These are phyloP conservation scores for Dinochytrium kinnereticum DNA, from an alignment of 371 early-diverging fungal species.

Conservation along the genomic window DNA sequence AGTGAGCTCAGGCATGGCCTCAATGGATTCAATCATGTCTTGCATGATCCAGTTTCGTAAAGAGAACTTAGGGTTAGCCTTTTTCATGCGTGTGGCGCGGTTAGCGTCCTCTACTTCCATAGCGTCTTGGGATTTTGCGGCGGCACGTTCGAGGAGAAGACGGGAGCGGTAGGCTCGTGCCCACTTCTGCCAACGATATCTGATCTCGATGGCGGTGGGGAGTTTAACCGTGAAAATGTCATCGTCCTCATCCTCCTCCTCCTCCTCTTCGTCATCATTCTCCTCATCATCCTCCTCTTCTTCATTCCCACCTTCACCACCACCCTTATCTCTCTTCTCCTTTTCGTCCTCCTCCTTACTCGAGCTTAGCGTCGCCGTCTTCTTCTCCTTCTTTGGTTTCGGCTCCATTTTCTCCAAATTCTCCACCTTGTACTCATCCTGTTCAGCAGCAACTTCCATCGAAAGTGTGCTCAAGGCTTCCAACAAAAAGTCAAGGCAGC, in stretches of 20 bases:
- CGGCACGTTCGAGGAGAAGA: slow-evolving; percentile 24
- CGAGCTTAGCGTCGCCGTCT: background rate
- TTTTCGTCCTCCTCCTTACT: background rate
- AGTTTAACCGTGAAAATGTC: slow-evolving; percentile 12
- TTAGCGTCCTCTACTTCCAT: slow-evolving; percentile 29
- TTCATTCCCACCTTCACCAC: no score
- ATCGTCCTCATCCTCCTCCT: slow-evolving; percentile 13
- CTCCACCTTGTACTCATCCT: background rate
- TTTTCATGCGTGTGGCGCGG: slow-evolving; percentile 26
- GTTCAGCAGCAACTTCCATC: slow-evolving; percentile 1
- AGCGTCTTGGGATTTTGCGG: slow-evolving; percentile 4
- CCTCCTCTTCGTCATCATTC: slow-evolving; percentile 10
- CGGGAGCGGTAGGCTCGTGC: slow-evolving; percentile 30
- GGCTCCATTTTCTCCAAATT: background rate
- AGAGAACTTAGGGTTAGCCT: slow-evolving; percentile 34
- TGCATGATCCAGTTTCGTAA: slow-evolving; percentile 40
- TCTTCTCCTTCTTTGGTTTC: background rate
- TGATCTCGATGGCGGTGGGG: slow-evolving; percentile 34
- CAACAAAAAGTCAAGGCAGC: background rate
- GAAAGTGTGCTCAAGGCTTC: background rate
- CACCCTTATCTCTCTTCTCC: background rate
- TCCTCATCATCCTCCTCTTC: slow-evolving; percentile 14
- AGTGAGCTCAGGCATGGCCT: slow-evolving; percentile 6
- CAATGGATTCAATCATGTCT: slow-evolving; percentile 30
- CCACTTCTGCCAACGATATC: slow-evolving; percentile 38